These are phyloP conservation scores for Alnus rubra DNA, from an alignment of 306 rosid genomes.

Conservation along the genomic window DNA sequence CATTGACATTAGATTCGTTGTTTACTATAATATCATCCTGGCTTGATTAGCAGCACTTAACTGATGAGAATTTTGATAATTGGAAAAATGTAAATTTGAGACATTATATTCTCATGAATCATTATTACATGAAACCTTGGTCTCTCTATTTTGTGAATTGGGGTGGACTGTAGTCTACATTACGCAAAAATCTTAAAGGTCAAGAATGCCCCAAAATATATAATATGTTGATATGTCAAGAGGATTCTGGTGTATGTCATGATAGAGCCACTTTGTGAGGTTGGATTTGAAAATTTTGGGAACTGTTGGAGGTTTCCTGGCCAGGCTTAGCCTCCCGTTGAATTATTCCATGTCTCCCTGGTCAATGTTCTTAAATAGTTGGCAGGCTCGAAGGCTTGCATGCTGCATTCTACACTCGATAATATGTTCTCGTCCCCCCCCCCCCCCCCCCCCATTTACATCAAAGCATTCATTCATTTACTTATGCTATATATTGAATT, in stretches of 20 bases:
- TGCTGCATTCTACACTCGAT: not conserved
- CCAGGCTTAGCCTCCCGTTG: not conserved
- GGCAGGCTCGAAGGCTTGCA: not conserved
- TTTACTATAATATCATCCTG: not conserved
- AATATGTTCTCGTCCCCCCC: not conserved
- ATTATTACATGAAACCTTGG: not conserved
- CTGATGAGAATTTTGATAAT: not conserved
- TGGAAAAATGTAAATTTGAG: not conserved
- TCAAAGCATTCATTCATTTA: not conserved
- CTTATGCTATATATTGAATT: not conserved
- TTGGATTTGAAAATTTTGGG: not conserved
- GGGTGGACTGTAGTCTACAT: conserved; percentile 2
- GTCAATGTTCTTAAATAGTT: not conserved
- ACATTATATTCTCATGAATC: not conserved
- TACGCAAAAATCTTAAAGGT: not conserved
- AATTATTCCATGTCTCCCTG: not conserved
- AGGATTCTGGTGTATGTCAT: not conserved
- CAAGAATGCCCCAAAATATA: not conserved
- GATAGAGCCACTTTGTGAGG: not conserved
- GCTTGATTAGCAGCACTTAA: too few species aligned
- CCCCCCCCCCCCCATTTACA: not conserved
- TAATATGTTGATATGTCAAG: not conserved
- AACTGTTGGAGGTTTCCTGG: not conserved
- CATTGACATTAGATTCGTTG: not conserved
- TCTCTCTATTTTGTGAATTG: not conserved